These are phyloP conservation scores for Zygoascus hellenicus DNA, from an alignment of 1,139 yeast species.

Conservation along the genomic window DNA sequence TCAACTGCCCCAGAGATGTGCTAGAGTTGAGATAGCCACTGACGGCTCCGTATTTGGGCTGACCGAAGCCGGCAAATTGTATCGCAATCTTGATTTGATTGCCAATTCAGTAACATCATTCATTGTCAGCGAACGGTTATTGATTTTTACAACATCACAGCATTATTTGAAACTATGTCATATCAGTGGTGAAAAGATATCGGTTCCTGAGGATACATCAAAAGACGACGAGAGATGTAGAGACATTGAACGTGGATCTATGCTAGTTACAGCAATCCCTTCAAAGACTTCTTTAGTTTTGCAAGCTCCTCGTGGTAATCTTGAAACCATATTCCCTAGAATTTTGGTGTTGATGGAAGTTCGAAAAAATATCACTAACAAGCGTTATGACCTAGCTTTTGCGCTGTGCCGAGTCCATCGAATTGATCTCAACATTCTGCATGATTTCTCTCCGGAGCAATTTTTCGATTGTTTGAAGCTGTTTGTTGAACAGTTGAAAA, in stretches of 20 bases:
- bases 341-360: conserved; percentile 86
- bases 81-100: conserved; percentile 56
- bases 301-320: conserved; percentile 94
- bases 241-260: conserved; percentile 84
- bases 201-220: conserved; percentile 33
- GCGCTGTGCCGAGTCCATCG: conserved; percentile 82
- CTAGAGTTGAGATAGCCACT: conserved; percentile 41
- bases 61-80: conserved; percentile 67
- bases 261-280: conserved; percentile 75
- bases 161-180: conserved; percentile 80
- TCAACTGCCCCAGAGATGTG: conserved; percentile 65
- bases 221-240: conserved; percentile 74
- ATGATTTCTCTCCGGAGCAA: conserved; percentile 74
- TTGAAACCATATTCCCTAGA: conserved; percentile 91
- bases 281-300: conserved; percentile 75
- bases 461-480: conserved; percentile 58
- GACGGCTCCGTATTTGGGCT: conserved; percentile 58
- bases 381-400: conserved; percentile 66
- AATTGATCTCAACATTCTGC: conserved; percentile 80
- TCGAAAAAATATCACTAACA: conserved; percentile 55
- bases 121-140: conserved; percentile 62
- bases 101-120: conserved; percentile 80
- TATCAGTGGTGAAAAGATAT: conserved; percentile 39
- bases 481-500: conserved; percentile 67
- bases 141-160: conserved; percentile 84